Evolutionary conservation across 2,329 filamentous ascomycete genomes (phyloP), one percentile per base, ranked within the genome.

Genomic region (Fusarium sp.): DNA sequence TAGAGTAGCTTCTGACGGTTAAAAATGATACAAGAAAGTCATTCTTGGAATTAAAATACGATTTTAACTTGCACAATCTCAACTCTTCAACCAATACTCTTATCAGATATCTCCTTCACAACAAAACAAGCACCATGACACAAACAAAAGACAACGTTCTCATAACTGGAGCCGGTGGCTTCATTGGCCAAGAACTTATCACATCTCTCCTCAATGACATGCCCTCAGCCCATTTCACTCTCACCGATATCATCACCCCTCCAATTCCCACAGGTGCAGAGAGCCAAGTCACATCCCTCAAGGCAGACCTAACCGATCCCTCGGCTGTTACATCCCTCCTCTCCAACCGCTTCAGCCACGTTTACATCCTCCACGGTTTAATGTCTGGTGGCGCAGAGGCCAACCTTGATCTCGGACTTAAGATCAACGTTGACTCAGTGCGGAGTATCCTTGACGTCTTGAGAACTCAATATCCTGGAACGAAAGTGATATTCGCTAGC

Each of bases 91-190:
- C 5, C 15, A 16, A 16, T 33, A 33, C 31, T 16, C 8, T 26
- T 6, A 7, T 16, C 12, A 33, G 31, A 24, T 11, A n/a, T 6
- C 5, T n/a, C 20, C 3, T 21, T 13, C 13, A 5, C 7, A 0
- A 5, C n/a, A 12, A 4, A 12, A 38, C 9, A 2, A 12, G 2
- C 9, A 56, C 4, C 42, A 74, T 74, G 71, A 66, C 62, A 1
- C 35, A 54, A 44, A 37, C 44, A 26, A 57, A 59, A 23, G 58
- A 73, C 9, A 23, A 50, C 1, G 82, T 91, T 37, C 84, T 91
- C 71, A 89, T 91, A 68, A 91, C 89, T 6, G 89, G 89, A 20
- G 88, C 84, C 8, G 86, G 86, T 48, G 89, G 89, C 60, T 91
- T 91, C 75, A 86, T 91, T 52, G 88, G 89, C 72, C 88, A 90